These are phyloP conservation scores for Apiospora sp. DNA, from an alignment of 2,329 filamentous ascomycete species.

Conservation along the genomic window DNA sequence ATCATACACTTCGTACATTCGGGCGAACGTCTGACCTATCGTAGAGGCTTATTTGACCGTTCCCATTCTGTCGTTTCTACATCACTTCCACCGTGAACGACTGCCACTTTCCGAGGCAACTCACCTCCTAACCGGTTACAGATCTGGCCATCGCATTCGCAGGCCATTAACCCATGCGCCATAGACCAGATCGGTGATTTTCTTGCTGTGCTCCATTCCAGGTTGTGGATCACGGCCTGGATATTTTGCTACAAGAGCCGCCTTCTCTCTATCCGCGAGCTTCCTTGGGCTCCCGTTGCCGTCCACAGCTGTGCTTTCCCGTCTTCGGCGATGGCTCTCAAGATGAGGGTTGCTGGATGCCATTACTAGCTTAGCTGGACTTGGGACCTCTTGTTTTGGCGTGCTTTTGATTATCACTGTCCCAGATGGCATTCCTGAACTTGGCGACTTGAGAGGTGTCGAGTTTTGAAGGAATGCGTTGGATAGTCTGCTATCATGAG, in stretches of 20 bases:
- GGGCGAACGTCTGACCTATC: neutral
- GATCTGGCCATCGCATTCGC: constrained; percentile 68
- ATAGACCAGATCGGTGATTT: constrained; percentile 90
- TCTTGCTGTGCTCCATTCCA: constrained; percentile 92
- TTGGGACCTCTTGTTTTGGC: constrained; percentile 50
- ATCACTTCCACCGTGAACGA: neutral
- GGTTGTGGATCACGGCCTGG: constrained; percentile 63
- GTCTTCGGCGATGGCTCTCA: constrained; percentile 76
- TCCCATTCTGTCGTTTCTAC: neutral
- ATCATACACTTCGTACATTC: constrained; percentile 4
- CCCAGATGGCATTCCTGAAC: constrained; percentile 55
- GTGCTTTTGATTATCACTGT: constrained; percentile 66
- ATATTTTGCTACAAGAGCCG: constrained; percentile 59
- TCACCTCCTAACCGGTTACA: neutral
- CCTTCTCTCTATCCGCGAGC: constrained; percentile 56
- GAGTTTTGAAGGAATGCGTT: constrained; percentile 53
- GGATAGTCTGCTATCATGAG: constrained; percentile 72
- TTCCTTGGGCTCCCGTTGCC: constrained; percentile 39
- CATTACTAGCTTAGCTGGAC: constrained; percentile 73
- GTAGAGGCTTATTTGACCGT: neutral
- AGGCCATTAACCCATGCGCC: constrained; percentile 88
- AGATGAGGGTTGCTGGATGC: constrained; percentile 86
- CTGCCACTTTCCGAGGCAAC: neutral
- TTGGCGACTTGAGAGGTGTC: constrained; percentile 37
- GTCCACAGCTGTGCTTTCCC: constrained; percentile 49